phyloP scores from a whole-genome alignment of 257 asterid genomes.

The Nicotiana benthamiana region DNA sequence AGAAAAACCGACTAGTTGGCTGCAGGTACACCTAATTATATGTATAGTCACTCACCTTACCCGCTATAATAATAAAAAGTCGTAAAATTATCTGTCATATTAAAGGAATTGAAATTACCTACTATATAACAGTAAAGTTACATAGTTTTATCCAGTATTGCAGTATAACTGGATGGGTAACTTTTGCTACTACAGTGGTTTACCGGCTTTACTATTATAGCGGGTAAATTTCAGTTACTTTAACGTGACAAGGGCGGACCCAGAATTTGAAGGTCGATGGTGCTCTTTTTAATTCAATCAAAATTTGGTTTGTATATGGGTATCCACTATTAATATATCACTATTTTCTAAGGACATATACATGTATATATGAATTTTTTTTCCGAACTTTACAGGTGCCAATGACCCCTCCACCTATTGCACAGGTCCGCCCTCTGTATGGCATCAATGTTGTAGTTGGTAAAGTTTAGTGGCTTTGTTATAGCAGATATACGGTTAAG shows the following conservation, averaged over 20 bases:
- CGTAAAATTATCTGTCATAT: neutral
- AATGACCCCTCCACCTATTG: too few relatives aligned
- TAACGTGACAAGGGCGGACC: too few relatives aligned
- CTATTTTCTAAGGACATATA: too few relatives aligned
- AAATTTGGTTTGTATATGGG: too few relatives aligned
- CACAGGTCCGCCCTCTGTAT: neutral
- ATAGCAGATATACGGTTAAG: too few relatives aligned
- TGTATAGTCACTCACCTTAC: neutral
- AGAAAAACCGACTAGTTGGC: constrained; percentile 8
- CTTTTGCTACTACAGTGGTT: neutral
- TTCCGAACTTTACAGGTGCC: too few relatives aligned
- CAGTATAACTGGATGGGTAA: neutral
- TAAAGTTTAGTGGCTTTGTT: neutral
- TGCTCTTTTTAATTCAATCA: too few relatives aligned
- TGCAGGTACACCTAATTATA: constrained; percentile 2
- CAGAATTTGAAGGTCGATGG: too few relatives aligned
- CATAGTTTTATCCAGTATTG: neutral
- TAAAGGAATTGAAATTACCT: too few relatives aligned
- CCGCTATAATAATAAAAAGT: neutral
- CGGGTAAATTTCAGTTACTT: neutral
- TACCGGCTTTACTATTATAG: neutral
- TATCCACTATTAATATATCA: too few relatives aligned
- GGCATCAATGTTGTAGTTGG: neutral
- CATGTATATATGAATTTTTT: too few relatives aligned
- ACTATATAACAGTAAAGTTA: neutral